Conservation (phyloP, 2,329 filamentous ascomycete species). For the Sclerotinia borealis region DNA sequence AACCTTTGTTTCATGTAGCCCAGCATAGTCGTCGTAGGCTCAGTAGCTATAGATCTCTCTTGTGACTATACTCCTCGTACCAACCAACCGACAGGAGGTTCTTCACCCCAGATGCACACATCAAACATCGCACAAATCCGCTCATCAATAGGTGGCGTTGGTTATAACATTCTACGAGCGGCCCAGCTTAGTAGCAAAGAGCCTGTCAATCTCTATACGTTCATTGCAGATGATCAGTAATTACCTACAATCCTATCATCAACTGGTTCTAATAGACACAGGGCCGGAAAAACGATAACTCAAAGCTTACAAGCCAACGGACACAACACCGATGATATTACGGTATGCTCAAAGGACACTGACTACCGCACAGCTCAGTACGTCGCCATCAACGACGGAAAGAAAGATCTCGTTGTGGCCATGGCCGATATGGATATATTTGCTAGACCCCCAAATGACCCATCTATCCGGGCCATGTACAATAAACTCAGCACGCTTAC, state of each 20-base stretch:
- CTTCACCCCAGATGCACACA: slow-evolving; percentile 49
- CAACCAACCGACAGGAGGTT: slow-evolving; percentile 33
- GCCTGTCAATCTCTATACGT: slow-evolving; percentile 68
- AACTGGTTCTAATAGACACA: slow-evolving; percentile 27
- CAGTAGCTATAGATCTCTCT: slow-evolving; percentile 78
- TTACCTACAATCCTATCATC: slow-evolving; percentile 22
- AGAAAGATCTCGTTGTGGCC: slow-evolving; percentile 79
- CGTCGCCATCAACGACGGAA: slow-evolving; percentile 76
- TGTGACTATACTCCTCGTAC: slow-evolving; percentile 60
- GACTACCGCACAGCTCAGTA: slow-evolving; percentile 76
- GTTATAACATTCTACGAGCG: slow-evolving; percentile 83
- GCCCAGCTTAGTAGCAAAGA: slow-evolving; percentile 60
- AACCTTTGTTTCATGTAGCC: neutral
- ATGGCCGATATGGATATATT: slow-evolving; percentile 83
- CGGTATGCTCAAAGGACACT: slow-evolving; percentile 1
- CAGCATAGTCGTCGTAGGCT: slow-evolving; percentile 81
- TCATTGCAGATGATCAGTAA: slow-evolving; percentile 72
- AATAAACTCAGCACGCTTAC: neutral
- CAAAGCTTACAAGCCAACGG: slow-evolving; percentile 57
- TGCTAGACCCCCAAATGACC: slow-evolving; percentile 41
- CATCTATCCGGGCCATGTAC: slow-evolving; percentile 26
- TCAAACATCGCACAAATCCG: slow-evolving; percentile 80
- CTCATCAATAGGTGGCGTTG: slow-evolving; percentile 85
- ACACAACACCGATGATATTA: slow-evolving; percentile 58
- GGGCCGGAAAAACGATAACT: slow-evolving; percentile 68